Percentiles rank a stretch among this genome's conserved stretches.
Conservation (phyloP, 2,329 filamentous ascomycete species). For the Calycina herbarum region DNA sequence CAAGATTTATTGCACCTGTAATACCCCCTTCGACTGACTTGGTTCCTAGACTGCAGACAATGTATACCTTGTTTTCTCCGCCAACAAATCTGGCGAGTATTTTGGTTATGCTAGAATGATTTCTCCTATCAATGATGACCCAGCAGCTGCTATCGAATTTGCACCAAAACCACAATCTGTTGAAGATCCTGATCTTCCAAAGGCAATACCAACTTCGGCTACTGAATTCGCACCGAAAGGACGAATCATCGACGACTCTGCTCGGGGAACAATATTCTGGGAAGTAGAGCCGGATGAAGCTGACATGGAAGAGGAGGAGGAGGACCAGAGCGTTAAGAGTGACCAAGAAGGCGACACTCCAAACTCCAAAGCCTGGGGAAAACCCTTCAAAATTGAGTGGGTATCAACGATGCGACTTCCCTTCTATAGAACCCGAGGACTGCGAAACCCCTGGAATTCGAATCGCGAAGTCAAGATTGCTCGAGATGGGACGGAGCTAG, state of each 20-base stretch:
- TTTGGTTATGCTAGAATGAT: slow-evolving; percentile 93
- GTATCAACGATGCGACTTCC: slow-evolving; percentile 78
- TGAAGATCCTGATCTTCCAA: slow-evolving; percentile 66
- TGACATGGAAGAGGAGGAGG: slow-evolving; percentile 48
- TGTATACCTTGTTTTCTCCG: slow-evolving; percentile 91
- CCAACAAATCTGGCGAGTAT: slow-evolving; percentile 96
- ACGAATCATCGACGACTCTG: slow-evolving; percentile 87
- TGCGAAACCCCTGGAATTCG: slow-evolving; percentile 92
- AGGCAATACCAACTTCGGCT: slow-evolving; percentile 76
- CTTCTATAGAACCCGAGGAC: slow-evolving; percentile 82
- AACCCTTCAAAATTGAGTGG: slow-evolving; percentile 91
- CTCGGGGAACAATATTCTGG: slow-evolving; percentile 96
- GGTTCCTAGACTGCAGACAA: slow-evolving; percentile 66
- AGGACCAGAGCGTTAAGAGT: slow-evolving; percentile 41
- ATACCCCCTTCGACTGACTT: slow-evolving; percentile 17
- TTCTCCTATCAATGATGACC: slow-evolving; percentile 79
- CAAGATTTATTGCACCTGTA: background rate
- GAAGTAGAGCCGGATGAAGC: slow-evolving; percentile 69
- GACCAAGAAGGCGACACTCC: slow-evolving; percentile 40
- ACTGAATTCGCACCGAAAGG: slow-evolving; percentile 78
- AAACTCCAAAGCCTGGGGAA: slow-evolving; percentile 67
- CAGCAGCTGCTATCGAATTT: slow-evolving; percentile 67
- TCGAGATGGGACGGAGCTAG: slow-evolving; percentile 88
- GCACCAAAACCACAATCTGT: slow-evolving; percentile 62
- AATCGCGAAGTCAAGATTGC: slow-evolving; percentile 97